phyloP scores from a whole-genome alignment of 768 basidiomycete genomes.

The Pulveroboletus ravenelii region DNA sequence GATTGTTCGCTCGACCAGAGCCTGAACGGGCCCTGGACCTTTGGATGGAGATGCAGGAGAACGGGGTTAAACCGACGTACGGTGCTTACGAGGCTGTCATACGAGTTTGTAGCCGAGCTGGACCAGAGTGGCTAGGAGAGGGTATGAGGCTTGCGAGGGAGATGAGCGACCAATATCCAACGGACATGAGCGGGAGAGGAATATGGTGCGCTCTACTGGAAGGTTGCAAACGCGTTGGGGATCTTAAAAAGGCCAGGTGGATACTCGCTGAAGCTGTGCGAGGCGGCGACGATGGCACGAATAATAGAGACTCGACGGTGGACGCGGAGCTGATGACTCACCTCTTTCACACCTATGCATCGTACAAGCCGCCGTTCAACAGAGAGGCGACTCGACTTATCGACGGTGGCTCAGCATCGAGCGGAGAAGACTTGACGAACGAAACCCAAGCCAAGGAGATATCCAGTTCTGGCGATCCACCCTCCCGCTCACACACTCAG shows the following conservation, averaged over 20 bases:
- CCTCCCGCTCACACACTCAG: constrained; percentile 1
- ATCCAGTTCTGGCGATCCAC: neutral
- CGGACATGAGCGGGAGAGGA: constrained; percentile 36
- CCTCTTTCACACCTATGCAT: constrained; percentile 82
- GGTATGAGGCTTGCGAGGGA: constrained; percentile 79
- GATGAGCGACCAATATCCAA: constrained; percentile 70
- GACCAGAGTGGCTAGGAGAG: constrained; percentile 68
- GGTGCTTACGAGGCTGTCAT: constrained; percentile 81
- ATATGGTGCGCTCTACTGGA: constrained; percentile 86
- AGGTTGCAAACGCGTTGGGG: constrained; percentile 83
- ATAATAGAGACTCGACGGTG: constrained; percentile 31
- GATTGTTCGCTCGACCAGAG: constrained; percentile 55
- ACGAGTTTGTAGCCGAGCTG: constrained; percentile 69
- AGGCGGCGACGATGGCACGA: constrained; percentile 16
- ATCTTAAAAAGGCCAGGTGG: constrained; percentile 81
- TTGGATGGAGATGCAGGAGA: constrained; percentile 90
- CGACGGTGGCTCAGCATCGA: constrained; percentile 12
- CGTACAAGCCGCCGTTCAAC: constrained; percentile 69
- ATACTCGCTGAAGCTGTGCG: constrained; percentile 75
- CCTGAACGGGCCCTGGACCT: constrained; percentile 91
- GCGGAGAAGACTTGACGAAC: neutral
- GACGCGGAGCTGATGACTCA: constrained; percentile 75
- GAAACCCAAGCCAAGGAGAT: constrained; percentile 1
- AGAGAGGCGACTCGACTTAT: constrained; percentile 46
- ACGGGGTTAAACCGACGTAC: constrained; percentile 54